Evolutionary conservation across 2,329 filamentous ascomycete genomes (phyloP), one percentile per base, ranked within the genome.

Genomic region (Anthostomella pinea): DNA sequence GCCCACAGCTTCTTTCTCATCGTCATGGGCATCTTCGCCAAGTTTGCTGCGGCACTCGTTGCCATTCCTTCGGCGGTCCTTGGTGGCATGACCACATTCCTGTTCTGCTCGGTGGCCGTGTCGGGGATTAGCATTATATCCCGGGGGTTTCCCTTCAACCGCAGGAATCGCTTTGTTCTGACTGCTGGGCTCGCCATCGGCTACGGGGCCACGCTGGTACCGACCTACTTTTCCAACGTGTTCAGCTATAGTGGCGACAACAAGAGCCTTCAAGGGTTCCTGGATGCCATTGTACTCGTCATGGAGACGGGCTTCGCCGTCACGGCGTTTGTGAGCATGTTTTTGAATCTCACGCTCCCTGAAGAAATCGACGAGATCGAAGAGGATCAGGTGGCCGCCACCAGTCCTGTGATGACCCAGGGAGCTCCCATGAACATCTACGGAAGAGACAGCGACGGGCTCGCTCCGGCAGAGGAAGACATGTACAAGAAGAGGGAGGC

Each of bases 1-100:
- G 13, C 7, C 16, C 37, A 7, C 9, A 63, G 78, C 58, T 71
- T 85, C 53, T 89, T 89, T 68, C 73, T 93, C 8, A 64, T 93
- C 43, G 60, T 93, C 48, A 88, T 89, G 79, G 87, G 87, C 11
- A 68, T 93, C 43, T 88, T 91, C 51, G 79, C 85, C 49, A 93
- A 93, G 62, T 90, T 91, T 50, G 86, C 85, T 0, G 87, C 87
- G 1, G 75, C 85, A 0, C 77, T 93, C 4, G 84, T 87, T 4
- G 76, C 85, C 4, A 91, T 93, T 46, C 87, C 87, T 0, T 63
- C 71, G 2, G 57, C 78, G 1, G 79, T 84, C 2, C 70, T 85
- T 3, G 82, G 80, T 23, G 81, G 81, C 30, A 85, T 85, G 81
- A 84, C 87, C 0, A 88, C 85, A 0, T 93, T 93, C 61, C 72